Evolutionary conservation across 768 basidiomycete genomes (phyloP), one percentile per base, ranked within the genome.

Genomic region (button mushroom (Agaricus bisporus)): DNA sequence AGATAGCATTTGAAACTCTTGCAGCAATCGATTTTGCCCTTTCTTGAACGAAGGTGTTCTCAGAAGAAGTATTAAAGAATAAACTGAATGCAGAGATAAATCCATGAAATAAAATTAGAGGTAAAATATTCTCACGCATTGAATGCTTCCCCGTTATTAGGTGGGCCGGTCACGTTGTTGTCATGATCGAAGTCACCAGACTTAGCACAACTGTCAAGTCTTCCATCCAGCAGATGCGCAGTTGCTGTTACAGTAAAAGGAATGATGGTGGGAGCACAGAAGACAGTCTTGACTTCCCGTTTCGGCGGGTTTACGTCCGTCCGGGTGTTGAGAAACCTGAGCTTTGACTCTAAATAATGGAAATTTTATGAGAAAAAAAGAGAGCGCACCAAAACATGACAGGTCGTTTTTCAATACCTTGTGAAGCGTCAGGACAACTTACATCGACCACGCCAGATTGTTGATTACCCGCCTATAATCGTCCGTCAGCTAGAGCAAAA

Each of bases 301-400:
- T 56, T 67, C n/a, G 64, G 59, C 11, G 69, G 63, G n/a, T 55
- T 66, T 15, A 64, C 59, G 45, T 62, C 59, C 41, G 70, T 62
- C 15, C 58, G 58, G 5, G 51, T 54, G 49, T 77, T 70, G 62
- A 73, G 85, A 62, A 63, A 75, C 73, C 74, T 64, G 48, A 29
- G 48, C 10, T 46, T 56, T 28, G 10, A 5, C 14, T 15, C 29
- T 26, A 45, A n/a, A 11, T 4, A 5, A 10, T 12, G 18, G 22
- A 47, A 8, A 32, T 29, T 14, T 51, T 45, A 17, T 41, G 2
- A 20, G 29, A 18, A 36, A 28, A 46, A 46, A 28, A 47, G 37
- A 17, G 2, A n/a, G 51, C 66, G 11, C 64, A 85, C 84, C 85
- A 88, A 60, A 86, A 88, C 68, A 86, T 75, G 41, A 86, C 81